Percentiles rank a stretch among this genome's conserved stretches.
Conservation (phyloP, 1,284 basidiomycete species). For the Sporisorium sorghi region DNA sequence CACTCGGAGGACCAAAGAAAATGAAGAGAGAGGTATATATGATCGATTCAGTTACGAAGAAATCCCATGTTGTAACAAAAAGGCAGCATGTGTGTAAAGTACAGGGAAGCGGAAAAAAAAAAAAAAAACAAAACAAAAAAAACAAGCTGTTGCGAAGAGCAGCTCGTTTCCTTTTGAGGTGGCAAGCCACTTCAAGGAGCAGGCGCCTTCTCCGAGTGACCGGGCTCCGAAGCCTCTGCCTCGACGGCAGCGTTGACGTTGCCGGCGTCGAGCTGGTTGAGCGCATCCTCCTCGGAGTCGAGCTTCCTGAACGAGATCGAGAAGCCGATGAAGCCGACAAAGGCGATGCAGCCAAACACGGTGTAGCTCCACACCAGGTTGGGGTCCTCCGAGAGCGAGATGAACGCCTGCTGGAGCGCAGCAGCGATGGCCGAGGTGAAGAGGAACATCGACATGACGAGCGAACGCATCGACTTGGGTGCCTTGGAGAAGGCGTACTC, state of each 20-base stretch:
- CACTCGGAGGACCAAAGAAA: no score
- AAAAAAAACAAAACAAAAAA: no score
- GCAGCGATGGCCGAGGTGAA: slow-evolving; percentile 77
- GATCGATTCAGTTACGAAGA: slow-evolving; percentile 17
- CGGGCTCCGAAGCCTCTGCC: slow-evolving; percentile 19
- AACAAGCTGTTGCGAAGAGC: background rate
- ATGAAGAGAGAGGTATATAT: slow-evolving; percentile 21
- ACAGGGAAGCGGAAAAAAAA: background rate
- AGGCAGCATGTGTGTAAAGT: slow-evolving; percentile 6
- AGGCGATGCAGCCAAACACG: slow-evolving; percentile 72
- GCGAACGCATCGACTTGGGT: slow-evolving; percentile 70
- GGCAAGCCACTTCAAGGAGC: slow-evolving; percentile 7
- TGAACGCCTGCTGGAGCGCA: slow-evolving; percentile 74
- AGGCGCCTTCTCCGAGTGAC: slow-evolving; percentile 35
- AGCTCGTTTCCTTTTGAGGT: background rate
- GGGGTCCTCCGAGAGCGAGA: slow-evolving; percentile 73
- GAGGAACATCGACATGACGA: slow-evolving; percentile 72
- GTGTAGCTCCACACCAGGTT: slow-evolving; percentile 73
- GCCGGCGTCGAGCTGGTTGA: slow-evolving; percentile 58
- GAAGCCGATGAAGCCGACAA: slow-evolving; percentile 73
- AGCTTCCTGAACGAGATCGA: slow-evolving; percentile 76
- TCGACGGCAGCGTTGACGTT: slow-evolving; percentile 14
- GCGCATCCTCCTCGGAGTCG: slow-evolving; percentile 74
- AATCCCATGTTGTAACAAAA: slow-evolving; percentile 8
- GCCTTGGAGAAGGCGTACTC: slow-evolving; percentile 87